Conservation (phyloP, 2,329 filamentous ascomycete species). For the Tolypocladium paradoxum region DNA sequence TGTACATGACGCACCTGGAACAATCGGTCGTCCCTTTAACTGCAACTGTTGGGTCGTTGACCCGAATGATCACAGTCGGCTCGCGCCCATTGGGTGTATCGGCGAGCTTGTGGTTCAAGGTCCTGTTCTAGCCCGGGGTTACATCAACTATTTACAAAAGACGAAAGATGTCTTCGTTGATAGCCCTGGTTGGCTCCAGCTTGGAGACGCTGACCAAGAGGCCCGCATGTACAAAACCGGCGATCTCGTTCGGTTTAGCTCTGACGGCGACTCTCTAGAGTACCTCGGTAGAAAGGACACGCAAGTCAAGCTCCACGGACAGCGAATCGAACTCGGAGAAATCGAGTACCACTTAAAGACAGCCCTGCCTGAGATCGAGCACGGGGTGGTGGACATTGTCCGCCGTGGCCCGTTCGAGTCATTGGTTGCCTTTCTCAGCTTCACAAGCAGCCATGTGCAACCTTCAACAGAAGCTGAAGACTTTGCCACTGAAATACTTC, state of each 20-base stretch:
- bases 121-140: slow-evolving; percentile 34
- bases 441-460: no score
- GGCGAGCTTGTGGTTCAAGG: slow-evolving; percentile 13
- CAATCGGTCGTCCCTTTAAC: slow-evolving; percentile 4
- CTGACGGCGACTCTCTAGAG: background rate
- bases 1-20: background rate
- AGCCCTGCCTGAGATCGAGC: background rate
- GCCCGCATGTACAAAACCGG: slow-evolving; percentile 13
- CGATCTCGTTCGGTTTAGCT: slow-evolving; percentile 1
- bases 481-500: no score
- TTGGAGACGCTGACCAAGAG: background rate
- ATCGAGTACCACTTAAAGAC: slow-evolving; percentile 5
- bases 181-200: slow-evolving; percentile 14
- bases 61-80: slow-evolving; percentile 4
- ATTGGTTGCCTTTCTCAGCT: background rate
- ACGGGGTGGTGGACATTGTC: slow-evolving; percentile 1
- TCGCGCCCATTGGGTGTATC: slow-evolving; percentile 8
- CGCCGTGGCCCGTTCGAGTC: background rate
- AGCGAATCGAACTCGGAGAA: slow-evolving; percentile 10
- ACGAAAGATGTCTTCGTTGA: slow-evolving; percentile 17
- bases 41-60: slow-evolving; percentile 11
- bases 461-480: background rate
- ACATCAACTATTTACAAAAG: slow-evolving; percentile 25
- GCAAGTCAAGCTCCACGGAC: slow-evolving; percentile 7
- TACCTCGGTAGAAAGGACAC: background rate